A percentile compares a stretch with the other conserved stretches of the same genome.
These are phyloP conservation scores for Aspergillus piperis DNA, from an alignment of 2,329 filamentous ascomycete species.

Conservation along the genomic window DNA sequence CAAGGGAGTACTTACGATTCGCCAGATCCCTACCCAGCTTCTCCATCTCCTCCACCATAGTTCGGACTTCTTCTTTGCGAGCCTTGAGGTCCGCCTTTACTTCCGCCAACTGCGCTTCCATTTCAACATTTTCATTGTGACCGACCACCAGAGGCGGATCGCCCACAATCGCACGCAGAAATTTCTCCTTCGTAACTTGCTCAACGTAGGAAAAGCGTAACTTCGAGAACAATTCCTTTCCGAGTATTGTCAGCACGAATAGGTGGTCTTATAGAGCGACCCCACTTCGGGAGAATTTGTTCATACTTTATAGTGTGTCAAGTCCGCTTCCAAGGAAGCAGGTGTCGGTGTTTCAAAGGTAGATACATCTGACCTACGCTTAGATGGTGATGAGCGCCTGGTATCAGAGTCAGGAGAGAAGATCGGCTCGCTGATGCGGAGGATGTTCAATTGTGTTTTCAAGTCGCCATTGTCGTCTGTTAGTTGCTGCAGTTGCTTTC, in stretches of 20 bases:
- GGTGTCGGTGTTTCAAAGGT: constrained; percentile 70
- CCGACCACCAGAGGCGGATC: constrained; percentile 85
- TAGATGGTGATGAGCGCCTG: constrained; percentile 37
- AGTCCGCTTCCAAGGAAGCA: constrained; percentile 75
- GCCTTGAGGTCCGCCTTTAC: constrained; percentile 75
- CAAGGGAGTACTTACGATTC: constrained; percentile 43
- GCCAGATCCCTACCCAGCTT: constrained; percentile 67
- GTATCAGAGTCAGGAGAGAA: constrained; percentile 46
- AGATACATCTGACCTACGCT: constrained; percentile 72
- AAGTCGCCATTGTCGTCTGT: constrained; percentile 51
- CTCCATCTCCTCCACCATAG: constrained; percentile 73
- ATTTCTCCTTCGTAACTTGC: constrained; percentile 98
- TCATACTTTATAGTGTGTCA: constrained; percentile 76
- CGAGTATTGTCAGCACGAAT: constrained; percentile 5
- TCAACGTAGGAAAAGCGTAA: constrained; percentile 96
- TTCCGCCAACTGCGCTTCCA: constrained; percentile 69
- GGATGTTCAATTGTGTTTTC: constrained; percentile 61
- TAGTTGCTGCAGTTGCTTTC: constrained; percentile 51
- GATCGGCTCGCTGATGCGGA: constrained; percentile 75
- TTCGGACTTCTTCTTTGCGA: constrained; percentile 75
- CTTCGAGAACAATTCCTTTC: constrained; percentile 84
- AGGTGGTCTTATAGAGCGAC: neutral
- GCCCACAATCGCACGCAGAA: constrained; percentile 87
- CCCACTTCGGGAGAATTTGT: neutral
- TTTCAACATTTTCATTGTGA: constrained; percentile 74